Percentiles rank a stretch among this genome's conserved stretches.
Conservation (phyloP, 345 rosid species). For the Citrus cavaleriei region DNA sequence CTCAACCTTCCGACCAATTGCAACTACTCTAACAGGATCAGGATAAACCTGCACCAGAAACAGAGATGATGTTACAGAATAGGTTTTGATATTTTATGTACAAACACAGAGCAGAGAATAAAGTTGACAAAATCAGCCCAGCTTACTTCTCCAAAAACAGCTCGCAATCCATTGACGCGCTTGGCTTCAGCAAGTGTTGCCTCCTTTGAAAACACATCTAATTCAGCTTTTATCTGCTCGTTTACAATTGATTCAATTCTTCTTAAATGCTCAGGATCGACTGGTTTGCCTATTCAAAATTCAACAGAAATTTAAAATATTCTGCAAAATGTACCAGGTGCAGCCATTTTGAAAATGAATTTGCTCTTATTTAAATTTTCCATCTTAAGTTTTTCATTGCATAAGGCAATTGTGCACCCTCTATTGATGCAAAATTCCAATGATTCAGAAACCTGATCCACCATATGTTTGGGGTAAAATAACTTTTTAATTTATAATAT, state of each 20-base stretch:
- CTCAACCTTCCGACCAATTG: constrained; percentile 74
- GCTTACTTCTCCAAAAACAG: constrained; percentile 97
- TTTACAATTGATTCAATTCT: constrained; percentile 84
- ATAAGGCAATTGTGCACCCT: not conserved
- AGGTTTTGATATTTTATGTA: not conserved
- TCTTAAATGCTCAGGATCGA: constrained; percentile 72
- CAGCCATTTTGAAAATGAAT: not conserved
- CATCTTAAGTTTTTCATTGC: not conserved
- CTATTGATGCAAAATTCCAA: not conserved
- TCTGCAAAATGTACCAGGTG: not conserved
- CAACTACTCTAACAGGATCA: constrained; percentile 92
- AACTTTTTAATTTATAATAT: not conserved
- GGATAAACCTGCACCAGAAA: constrained; percentile 68
- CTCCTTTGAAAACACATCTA: constrained; percentile 83
- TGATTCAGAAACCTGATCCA: not conserved
- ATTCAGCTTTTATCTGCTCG: constrained; percentile 77
- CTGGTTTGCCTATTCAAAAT: constrained; percentile 65
- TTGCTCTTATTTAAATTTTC: not conserved
- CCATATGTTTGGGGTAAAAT: not conserved
- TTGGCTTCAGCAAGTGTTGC: constrained; percentile 73
- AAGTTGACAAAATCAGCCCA: constrained; percentile 10
- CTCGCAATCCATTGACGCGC: constrained; percentile 74
- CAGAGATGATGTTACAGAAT: constrained; percentile 2
- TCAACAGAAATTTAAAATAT: constrained; percentile 8
- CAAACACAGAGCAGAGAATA: constrained; percentile 11